A percentile compares a stretch with the other conserved stretches of the same genome.
phyloP scores from a whole-genome alignment of 2,329 filamentous ascomycete genomes.

The Colletotrichum acutatum region DNA sequence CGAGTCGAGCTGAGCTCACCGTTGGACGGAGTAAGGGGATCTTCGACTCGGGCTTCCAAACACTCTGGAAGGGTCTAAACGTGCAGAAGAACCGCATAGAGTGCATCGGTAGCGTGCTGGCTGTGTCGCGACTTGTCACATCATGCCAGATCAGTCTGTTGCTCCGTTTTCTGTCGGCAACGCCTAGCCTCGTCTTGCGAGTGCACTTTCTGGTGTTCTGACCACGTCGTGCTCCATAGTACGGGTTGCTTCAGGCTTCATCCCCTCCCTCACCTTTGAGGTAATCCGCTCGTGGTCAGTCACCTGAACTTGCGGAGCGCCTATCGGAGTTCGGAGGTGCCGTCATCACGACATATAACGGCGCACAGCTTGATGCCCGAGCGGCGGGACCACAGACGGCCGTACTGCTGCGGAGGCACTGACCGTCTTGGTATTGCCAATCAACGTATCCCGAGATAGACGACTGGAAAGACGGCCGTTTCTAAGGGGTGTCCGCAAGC shows the following conservation, averaged over 20 bases:
- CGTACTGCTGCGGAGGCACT: neutral
- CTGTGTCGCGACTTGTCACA: conserved; percentile 21
- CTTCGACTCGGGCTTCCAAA: conserved; percentile 1
- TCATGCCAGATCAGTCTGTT: conserved; percentile 22
- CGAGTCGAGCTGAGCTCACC: neutral
- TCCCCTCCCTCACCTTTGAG: neutral
- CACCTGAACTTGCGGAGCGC: neutral
- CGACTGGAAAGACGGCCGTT: neutral
- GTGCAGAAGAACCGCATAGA: neutral
- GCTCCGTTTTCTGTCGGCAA: conserved; percentile 15
- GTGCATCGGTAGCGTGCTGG: neutral
- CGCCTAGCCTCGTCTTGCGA: conserved; percentile 6
- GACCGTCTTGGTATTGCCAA: neutral
- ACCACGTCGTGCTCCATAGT: neutral
- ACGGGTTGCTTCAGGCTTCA: conserved; percentile 16
- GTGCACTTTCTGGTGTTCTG: conserved; percentile 5
- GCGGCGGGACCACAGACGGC: neutral
- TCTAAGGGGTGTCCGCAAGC: neutral
- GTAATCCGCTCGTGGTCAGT: neutral
- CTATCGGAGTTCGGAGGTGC: conserved; percentile 9
- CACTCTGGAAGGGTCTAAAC: conserved; percentile 18
- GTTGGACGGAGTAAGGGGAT: neutral
- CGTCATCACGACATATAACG: neutral
- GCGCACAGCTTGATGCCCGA: conserved; percentile 7
- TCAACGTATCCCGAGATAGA: neutral